Evolutionary conservation across 805 yeast species (phyloP), one percentile per base, ranked within the genome.

Genomic region (Wickerhamomyces strasburgensis): DNA sequence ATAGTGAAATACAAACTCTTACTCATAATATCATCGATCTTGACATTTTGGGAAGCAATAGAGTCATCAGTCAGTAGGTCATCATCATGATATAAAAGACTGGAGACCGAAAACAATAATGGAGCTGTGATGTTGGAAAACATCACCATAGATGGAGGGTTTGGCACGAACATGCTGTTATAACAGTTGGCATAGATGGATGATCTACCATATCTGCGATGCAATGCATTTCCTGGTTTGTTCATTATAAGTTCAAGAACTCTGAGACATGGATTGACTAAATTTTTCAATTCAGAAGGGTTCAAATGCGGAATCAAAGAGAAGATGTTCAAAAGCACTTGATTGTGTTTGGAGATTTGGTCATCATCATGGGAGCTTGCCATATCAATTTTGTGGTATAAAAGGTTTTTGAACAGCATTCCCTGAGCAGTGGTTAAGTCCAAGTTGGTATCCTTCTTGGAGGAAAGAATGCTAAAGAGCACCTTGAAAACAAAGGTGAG

Each of bases 221-320:
- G 4, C 3, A 50, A 21, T 1, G 29, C 18, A 2, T 25, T 19
- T 9, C 38, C 27, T 2, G 52, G 48, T 5, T 19, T 31, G 4
- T 35, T 14, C 4, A 48, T 23, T 0, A 41, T 25, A 4, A 6
- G n/a, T 6, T 39, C 37, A 14, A 52, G 16, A 4, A 45, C 40
- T 9, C 26, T 31, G 3, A 51, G 11, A 1, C 42, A 21, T 7
- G 49, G 41, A 6, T 28, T 30, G 3, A 48, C 30, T n/a, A 51
- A 35, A 7, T 8, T 6, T n/a, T 40, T 42, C 18, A 44, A 27
- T 1, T 42, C 46, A 0, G 33, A 2, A 17, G 56, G 49, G 26
- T 48, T 44, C 31, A 52, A 35, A 15, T 43, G 52, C 16, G 57
- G 56, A 8, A 52, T 27, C 9, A 52, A 38, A 8, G 33, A 34